Base-by-base conservation (phyloP, 140 eudicot genomes). In the Flaveria floridana region DNA sequence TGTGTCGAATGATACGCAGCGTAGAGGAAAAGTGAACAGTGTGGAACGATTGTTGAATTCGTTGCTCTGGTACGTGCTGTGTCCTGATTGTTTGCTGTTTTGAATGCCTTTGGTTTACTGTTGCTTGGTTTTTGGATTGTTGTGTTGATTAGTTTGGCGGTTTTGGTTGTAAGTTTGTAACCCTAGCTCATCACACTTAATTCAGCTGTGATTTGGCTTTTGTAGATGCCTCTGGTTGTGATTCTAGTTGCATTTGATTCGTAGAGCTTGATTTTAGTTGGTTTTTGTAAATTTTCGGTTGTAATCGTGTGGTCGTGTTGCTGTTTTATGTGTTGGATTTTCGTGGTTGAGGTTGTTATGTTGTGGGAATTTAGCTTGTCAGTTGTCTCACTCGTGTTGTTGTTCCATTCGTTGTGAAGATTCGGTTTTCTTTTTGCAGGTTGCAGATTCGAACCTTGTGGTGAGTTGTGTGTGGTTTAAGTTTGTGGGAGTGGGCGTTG, bases 101-200 rank as follows among this genome's bases (percentile, higher is more conserved):
- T 51, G 21, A 68, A 34, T 70, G 56, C 12, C 18, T 78, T 34
- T 74, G n/a, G 25, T 74, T 15, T 41, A 37, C 34, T 58, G 19
- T 80, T 80, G 13, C 21, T 79, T 53, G 18, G 47, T 80, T 41
- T 6, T 9, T 25, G 63, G 59, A 67, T 62, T 42, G n/a, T 28
- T 72, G 63, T 59, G 44, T 74, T 63, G 61, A 77, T 57, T 59
- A 78, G 72, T 30, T 30, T 16, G 34, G 46, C 11, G 72, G 20
- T 78, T 13, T 77, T 46, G 41, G 41, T 41, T 65, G 68, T 65
- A 79, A 66, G 37, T 65, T 47, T 70, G 72, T 71, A 79, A 72
- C 83, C 83, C 83, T 80, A 74, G 83, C 47, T 57, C 44, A 56
- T 55, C 68, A 61, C 70, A 44, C 71, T 74, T 44, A 62, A 75